Evolutionary conservation across 1,139 yeast genomes (phyloP).

Genomic region (Candida sanyaensis): DNA sequence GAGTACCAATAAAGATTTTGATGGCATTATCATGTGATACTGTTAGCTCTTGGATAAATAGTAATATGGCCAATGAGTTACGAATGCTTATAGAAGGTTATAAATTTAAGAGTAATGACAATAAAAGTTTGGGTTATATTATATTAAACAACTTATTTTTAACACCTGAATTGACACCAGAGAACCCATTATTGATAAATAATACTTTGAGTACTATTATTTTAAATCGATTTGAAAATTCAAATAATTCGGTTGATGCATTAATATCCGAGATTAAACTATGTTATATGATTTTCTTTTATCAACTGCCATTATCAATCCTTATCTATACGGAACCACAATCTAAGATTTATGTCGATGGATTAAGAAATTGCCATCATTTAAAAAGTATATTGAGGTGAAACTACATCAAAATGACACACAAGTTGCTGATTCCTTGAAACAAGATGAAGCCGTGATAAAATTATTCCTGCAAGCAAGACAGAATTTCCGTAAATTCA

Average conservation of each 20-base stretch:
- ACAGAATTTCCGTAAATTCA: slow-evolving; percentile 23
- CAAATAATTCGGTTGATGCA: slow-evolving; percentile 54
- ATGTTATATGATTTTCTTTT: slow-evolving; percentile 69
- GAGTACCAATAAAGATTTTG: slow-evolving; percentile 46
- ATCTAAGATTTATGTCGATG: slow-evolving; percentile 18
- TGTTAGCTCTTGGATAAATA: slow-evolving; percentile 38
- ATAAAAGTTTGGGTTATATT: slow-evolving; percentile 39
- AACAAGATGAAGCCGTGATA: slow-evolving; percentile 19
- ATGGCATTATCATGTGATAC: slow-evolving; percentile 55
- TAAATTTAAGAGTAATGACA: slow-evolving; percentile 46
- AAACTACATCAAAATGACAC: slow-evolving; percentile 13
- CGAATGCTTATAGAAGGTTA: slow-evolving; percentile 37
- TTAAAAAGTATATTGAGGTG: slow-evolving; percentile 36
- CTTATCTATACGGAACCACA: slow-evolving; percentile 20
- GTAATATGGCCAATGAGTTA: slow-evolving; percentile 32
- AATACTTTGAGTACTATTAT: slow-evolving; percentile 36
- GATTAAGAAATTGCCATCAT: slow-evolving; percentile 40
- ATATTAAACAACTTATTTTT: slow-evolving; percentile 38
- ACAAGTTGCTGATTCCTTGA: slow-evolving; percentile 19
- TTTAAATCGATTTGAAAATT: slow-evolving; percentile 39
- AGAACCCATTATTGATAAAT: slow-evolving; percentile 21
- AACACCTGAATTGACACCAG: slow-evolving; percentile 21
- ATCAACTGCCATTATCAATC: slow-evolving; percentile 64
- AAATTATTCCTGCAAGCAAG: slow-evolving; percentile 21
- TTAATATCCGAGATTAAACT: slow-evolving; percentile 56